Conservation (phyloP, 1,284 basidiomycete species). For the Puccinia polysora region DNA sequence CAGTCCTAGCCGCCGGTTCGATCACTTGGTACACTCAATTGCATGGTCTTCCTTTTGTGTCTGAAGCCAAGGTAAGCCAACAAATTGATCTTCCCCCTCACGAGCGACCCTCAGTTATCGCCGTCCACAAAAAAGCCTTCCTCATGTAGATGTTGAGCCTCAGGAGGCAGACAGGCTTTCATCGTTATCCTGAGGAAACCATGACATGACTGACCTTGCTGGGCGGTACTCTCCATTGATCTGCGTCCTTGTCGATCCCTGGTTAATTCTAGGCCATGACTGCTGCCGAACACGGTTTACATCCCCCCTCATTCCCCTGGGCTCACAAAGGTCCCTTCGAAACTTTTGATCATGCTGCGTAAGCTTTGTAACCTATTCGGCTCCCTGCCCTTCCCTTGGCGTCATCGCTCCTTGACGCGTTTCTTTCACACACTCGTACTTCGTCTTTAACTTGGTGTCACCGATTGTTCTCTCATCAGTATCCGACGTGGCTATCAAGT, state of each 20-base stretch:
- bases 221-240: background rate
- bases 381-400: constrained; percentile 34
- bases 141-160: too few relatives aligned
- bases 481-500: constrained; percentile 98
- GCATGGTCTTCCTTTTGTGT: constrained; percentile 38
- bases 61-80: constrained; percentile 31
- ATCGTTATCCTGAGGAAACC: too few relatives aligned
- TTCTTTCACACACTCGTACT: constrained; percentile 34
- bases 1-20: constrained; percentile 37
- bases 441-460: background rate
- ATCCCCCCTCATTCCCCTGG: constrained; percentile 85
- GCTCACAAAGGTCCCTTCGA: constrained; percentile 79
- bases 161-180: too few relatives aligned
- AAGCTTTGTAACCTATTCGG: constrained; percentile 43
- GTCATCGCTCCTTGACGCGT: background rate
- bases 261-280: constrained; percentile 72
- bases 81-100: background rate
- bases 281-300: constrained; percentile 87
- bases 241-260: too few relatives aligned
- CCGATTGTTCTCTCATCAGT: constrained; percentile 55
- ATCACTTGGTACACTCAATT: constrained; percentile 41
- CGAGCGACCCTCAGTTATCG: background rate
- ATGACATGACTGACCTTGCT: background rate
- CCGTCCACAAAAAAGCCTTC: too few relatives aligned
- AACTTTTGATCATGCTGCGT: constrained; percentile 82